phyloP scores from a whole-genome alignment of 805 yeast species.

The Saccharomycopsis vini region DNA sequence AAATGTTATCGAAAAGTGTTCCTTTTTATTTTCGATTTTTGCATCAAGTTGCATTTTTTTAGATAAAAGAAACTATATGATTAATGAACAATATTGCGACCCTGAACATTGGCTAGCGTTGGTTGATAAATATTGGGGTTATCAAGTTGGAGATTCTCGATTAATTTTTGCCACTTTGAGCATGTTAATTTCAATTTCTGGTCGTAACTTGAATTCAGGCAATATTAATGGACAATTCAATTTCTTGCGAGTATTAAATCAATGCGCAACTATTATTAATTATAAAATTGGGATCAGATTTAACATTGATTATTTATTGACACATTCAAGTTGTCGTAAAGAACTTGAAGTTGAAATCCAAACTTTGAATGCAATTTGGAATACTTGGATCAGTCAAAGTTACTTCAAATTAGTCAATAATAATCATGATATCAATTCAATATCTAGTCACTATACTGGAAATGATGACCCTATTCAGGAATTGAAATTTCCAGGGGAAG shows the following conservation, averaged over 20 bases:
- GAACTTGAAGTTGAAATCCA: too few species aligned
- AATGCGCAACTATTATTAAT: too few species aligned
- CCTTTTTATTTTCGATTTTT: constrained; percentile 8
- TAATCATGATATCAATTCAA: neutral
- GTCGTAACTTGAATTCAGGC: too few species aligned
- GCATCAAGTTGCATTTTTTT: neutral
- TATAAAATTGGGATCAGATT: too few species aligned
- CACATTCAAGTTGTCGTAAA: too few species aligned
- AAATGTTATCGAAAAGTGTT: neutral
- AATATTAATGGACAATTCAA: too few species aligned
- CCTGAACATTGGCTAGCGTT: constrained; percentile 9
- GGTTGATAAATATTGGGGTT: constrained; percentile 8
- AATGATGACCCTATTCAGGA: neutral
- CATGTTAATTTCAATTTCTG: neutral
- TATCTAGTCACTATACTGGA: neutral
- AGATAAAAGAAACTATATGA: neutral
- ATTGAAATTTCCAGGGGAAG: neutral
- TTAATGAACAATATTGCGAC: neutral
- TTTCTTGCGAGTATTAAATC: too few species aligned
- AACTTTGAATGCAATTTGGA: neutral
- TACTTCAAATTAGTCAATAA: neutral
- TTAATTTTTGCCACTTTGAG: neutral
- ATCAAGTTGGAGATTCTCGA: neutral
- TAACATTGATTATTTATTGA: too few species aligned
- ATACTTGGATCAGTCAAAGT: neutral